A percentile compares a stretch with the other conserved stretches of the same genome.
These are phyloP conservation scores for Neurospora pannonica DNA, from an alignment of 495 filamentous ascomycete genomes.

Conservation along the genomic window DNA sequence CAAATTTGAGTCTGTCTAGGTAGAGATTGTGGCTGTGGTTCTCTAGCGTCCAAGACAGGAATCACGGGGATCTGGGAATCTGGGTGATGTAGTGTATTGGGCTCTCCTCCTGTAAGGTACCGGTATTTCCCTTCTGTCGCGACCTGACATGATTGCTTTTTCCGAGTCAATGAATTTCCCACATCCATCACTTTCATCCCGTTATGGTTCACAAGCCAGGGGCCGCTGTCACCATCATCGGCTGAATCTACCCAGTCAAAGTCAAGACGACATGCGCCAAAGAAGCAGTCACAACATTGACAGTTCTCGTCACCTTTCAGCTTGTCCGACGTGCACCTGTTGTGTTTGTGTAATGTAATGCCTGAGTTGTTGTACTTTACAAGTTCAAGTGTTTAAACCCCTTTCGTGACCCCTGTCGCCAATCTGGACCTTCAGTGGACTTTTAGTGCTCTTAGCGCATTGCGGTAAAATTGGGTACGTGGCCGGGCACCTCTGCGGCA, in stretches of 20 bases:
- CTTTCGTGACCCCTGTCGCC: background rate
- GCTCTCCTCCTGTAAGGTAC: background rate
- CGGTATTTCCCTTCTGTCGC: background rate
- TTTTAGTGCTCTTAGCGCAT: background rate
- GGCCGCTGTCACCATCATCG: background rate
- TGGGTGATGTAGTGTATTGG: too few relatives aligned
- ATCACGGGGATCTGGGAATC: background rate
- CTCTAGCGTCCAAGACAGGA: background rate
- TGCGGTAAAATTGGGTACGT: background rate
- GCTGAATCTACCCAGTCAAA: background rate
- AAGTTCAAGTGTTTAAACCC: background rate
- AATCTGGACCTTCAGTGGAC: background rate
- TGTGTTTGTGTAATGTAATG: background rate
- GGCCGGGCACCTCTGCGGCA: background rate
- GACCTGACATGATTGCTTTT: background rate
- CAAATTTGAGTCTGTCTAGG: background rate
- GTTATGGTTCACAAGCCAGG: background rate
- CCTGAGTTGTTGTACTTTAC: background rate
- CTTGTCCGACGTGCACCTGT: background rate
- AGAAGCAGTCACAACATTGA: background rate
- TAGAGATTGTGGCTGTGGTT: background rate
- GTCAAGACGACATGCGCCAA: background rate
- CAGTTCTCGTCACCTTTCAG: background rate
- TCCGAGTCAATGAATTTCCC: background rate
- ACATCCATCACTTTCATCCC: background rate